Evolutionary conservation across 2,329 filamentous ascomycete genomes (phyloP).

Genomic region (Penicillium sclerotiorum): DNA sequence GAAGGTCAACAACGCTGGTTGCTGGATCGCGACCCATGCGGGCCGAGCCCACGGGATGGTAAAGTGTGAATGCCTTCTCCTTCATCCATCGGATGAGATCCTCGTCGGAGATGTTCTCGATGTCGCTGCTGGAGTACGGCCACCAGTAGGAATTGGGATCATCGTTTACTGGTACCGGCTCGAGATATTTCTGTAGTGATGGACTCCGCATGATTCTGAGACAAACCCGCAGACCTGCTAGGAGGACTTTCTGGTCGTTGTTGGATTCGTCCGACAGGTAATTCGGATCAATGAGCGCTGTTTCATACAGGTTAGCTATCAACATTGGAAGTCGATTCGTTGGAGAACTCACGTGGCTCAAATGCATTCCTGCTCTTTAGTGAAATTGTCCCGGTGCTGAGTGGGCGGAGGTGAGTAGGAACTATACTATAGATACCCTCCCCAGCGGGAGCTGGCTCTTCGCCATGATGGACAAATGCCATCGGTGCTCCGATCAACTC

Average conservation of each 20-base stretch:
- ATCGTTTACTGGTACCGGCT: conserved; percentile 18
- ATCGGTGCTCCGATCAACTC: conserved; percentile 20
- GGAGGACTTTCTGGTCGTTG: conserved; percentile 19
- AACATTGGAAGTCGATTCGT: too few species aligned
- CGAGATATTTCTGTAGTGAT: conserved; percentile 14
- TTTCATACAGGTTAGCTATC: background rate
- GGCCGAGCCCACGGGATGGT: conserved; percentile 24
- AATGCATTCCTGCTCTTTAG: conserved; percentile 20
- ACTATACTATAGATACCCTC: conserved; percentile 11
- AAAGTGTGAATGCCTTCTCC: conserved; percentile 23
- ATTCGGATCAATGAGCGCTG: conserved; percentile 22
- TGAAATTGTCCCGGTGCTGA: conserved; percentile 19
- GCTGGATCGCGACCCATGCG: conserved; percentile 19
- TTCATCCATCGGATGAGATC: conserved; percentile 21
- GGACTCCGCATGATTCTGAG: conserved; percentile 18
- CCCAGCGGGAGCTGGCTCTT: conserved; percentile 14
- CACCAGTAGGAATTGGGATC: conserved; percentile 22
- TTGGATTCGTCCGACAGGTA: conserved; percentile 15
- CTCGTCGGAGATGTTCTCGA: conserved; percentile 23
- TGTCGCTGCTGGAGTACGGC: conserved; percentile 23
- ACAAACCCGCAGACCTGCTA: conserved; percentile 19
- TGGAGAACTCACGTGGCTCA: conserved; percentile 21
- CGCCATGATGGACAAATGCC: conserved; percentile 21
- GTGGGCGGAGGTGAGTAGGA: conserved; percentile 18
- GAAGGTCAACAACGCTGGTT: conserved; percentile 21